Base-by-base conservation (phyloP, 345 rosid species). In the Bruguiera gymnorhiza region DNA sequence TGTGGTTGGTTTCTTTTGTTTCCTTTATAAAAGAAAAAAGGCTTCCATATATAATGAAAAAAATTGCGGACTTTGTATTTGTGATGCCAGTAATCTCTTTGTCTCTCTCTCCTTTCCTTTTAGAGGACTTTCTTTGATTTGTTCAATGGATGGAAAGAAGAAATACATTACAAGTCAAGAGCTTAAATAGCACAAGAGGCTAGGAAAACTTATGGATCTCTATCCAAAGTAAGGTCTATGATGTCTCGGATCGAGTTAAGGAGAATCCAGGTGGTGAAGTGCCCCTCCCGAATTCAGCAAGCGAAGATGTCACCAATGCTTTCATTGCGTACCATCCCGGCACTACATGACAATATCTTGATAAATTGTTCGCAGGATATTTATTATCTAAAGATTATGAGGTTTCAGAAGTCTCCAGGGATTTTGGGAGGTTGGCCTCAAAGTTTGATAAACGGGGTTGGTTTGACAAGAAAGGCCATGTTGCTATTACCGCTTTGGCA, bases 301-400 rank as follows among this genome's bases (percentile, higher is more conserved):
- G 98, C 8, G 96, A 91, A 67, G 98, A 91, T 46, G 93, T 85
- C 13, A 94, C 98, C 46, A 97, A 94, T 70, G 98, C 98, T 0
- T 94, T 94, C 73, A 82, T 91, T 39, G 98, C 97, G 19, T 91
- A 94, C 73, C 98, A 91, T 71, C 98, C 97, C 0, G 90, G 87
- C 48, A 77, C 90, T 1, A 95, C 98, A 2, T 89, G 97, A 97
- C 60, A 78, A 51, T 68, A 87, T 76, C 95, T 94, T 23, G 91
- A 87, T 20, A 78, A 69, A 2, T 54, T 90, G 19, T 91, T 85
- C 74, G 86, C 93, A 0, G 95, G 96, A 6, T 87, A 74, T 77
- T 76, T 87, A 74, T 77, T 76, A 87, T 70, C 84, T 94, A 46
- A 32, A 69, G 98, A 86, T 80, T 83, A 80, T 64, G 20, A 80